Percentiles rank a stretch among this genome's conserved stretches.
phyloP scores from a whole-genome alignment of 306 rosid genomes.

The Castanopsis chinensis region DNA sequence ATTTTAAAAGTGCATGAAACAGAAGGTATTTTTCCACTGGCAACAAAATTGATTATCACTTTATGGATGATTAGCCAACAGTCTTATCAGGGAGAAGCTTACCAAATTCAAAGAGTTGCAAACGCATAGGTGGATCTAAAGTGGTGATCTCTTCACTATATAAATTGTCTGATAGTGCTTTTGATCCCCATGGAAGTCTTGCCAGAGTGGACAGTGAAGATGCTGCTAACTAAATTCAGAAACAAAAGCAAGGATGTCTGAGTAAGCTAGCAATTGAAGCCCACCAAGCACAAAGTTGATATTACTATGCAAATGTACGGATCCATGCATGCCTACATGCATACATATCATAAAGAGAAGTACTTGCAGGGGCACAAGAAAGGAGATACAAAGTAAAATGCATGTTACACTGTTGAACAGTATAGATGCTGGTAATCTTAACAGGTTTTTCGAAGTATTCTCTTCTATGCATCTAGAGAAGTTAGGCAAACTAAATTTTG shows the following conservation, averaged over 20 bases:
- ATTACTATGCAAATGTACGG: neutral
- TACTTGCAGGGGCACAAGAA: neutral
- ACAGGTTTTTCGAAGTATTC: neutral
- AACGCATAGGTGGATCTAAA: conserved; percentile 43
- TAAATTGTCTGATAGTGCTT: conserved; percentile 35
- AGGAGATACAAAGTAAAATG: neutral
- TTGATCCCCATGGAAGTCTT: conserved; percentile 89
- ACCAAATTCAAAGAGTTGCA: conserved; percentile 96
- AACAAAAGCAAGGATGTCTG: conserved; percentile 16
- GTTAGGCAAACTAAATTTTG: neutral
- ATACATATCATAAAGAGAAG: neutral
- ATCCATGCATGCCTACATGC: neutral
- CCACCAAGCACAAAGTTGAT: neutral
- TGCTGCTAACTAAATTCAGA: conserved; percentile 48
- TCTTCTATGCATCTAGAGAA: neutral
- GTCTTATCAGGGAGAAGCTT: conserved; percentile 22
- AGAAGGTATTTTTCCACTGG: neutral
- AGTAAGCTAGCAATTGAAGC: conserved; percentile 22
- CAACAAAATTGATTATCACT: conserved; percentile 15
- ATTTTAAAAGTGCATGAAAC: conserved; percentile 11
- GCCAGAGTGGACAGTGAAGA: conserved; percentile 76
- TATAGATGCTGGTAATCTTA: neutral
- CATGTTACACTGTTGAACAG: neutral
- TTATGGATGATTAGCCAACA: neutral
- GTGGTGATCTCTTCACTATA: conserved; percentile 24